phyloP scores from a whole-genome alignment of 176 grass and related monocot genomes.

The Musa troglodytarum region DNA sequence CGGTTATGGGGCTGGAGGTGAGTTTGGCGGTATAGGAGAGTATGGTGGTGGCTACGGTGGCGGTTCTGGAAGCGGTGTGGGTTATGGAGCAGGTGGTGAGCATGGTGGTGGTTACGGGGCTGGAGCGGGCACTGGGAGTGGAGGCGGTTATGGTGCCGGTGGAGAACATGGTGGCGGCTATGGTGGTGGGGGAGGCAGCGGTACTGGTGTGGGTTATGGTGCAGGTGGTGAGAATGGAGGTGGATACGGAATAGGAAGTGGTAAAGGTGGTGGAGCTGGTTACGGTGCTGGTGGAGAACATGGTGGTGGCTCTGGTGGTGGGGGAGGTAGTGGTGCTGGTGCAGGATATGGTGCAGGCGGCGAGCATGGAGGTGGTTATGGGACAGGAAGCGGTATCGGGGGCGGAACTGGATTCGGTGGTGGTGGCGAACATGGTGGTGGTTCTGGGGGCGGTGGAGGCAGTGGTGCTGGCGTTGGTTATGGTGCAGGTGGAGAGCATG shows the following conservation, averaged over 20 bases:
- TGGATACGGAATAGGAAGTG: background rate
- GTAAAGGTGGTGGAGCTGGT: background rate
- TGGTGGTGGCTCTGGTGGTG: background rate
- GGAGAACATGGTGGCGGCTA: background rate
- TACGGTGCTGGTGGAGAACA: background rate
- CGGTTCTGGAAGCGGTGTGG: too few relatives aligned
- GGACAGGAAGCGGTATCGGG: background rate
- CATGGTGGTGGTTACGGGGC: background rate
- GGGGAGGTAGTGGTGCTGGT: too few relatives aligned
- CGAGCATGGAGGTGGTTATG: background rate
- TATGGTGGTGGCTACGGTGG: too few relatives aligned
- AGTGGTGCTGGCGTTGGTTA: background rate
- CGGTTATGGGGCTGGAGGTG: background rate
- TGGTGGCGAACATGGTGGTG: background rate
- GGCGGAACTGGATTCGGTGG: background rate
- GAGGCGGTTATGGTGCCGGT: too few relatives aligned
- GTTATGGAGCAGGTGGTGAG: background rate
- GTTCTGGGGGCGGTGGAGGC: background rate
- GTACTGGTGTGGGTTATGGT: background rate
- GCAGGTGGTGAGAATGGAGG: background rate
- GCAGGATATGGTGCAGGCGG: background rate
- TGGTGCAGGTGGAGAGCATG: background rate
- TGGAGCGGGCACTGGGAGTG: too few relatives aligned
- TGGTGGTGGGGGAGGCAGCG: background rate
- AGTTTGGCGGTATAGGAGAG: background rate